Base-by-base conservation (phyloP, 495 filamentous ascomycete genomes). In the Hyaloscypha hepaticicola region DNA sequence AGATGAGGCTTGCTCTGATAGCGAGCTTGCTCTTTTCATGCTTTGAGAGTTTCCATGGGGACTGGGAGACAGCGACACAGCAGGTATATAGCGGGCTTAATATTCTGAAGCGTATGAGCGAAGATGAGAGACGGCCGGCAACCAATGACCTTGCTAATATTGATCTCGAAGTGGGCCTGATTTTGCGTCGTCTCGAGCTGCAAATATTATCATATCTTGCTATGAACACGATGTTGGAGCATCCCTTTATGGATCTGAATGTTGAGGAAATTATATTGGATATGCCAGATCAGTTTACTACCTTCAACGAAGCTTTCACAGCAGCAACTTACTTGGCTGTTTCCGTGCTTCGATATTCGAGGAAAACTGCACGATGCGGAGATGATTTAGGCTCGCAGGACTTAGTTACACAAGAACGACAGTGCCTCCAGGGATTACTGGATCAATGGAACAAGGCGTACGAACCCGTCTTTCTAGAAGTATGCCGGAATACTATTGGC, bases 1-100 rank as follows among this genome's bases (percentile, higher is more conserved):
- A 41, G 29, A 63, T 65, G 41, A 64, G 66, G 27, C 61, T 65
- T 51, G 61, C 62, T 41, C 58, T 69, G 34, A 33, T 69, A 45
- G 61, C 56, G 26, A 69, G 66, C 41, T 51, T 69, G 34, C 50
- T 69, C 25, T 64, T 69, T 58, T 38, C 51, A 25, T 69, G 61
- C 52, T 57, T 69, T 58, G 66, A 69, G 66, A 69, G 63, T 62
- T 62, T 69, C 34, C 58, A 69, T 38, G 66, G 62, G 26, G 50
- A 69, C 41, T 55, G 56, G 51, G 58, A 69, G 52, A 58, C 66
- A 53, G 66, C 62, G 21, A 55, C 49, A 49, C 53, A 61, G 58
- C 66, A 69, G 50, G 33, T 62, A 58, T 58, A 51, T 49, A 58
- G 65, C 55, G 66, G 66, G 51, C 65, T 71, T 48, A 60, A 63